Base-by-base conservation (phyloP, 1,284 basidiomycete genomes). In the Malassezia japonica region DNA sequence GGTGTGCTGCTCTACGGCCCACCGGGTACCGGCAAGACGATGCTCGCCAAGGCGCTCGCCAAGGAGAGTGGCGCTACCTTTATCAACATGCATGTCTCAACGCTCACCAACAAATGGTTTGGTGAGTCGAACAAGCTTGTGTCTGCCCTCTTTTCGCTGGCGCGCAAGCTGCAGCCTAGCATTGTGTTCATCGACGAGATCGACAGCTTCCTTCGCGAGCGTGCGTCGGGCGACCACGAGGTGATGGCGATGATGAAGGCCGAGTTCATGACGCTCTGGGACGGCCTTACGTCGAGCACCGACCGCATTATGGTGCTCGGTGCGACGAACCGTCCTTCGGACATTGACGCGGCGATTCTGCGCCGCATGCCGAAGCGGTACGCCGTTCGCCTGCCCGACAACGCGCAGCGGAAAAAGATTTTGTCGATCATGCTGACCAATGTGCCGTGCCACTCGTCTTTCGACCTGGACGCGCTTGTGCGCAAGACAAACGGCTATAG, bases 251-350 rank as follows among this genome's bases (percentile, higher is more conserved):
- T 96, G 90, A 94, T 98, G 83, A 98, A 99, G 77, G 92, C 92
- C 1, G 92, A 99, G 72, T 98, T 98, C 73, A 95, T 98, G 91
- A 94, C 89, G 83, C 78, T 95, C 31, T 98, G 94, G 94, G 94
- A 99, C 72, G 94, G 94, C 3, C 78, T 98, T n/a, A 81, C 84
- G 1, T 90, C 88, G 0, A 83, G 82, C 3, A 80, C 76, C 13
- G 77, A 79, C 43, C 80, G 89, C 20, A 92, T 99, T 65, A 75
- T 98, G 57, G 87, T 99, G 4, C 81, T 98, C 2, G 92, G 92
- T 25, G 92, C 91, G 0, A 96, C 92, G 6, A 98, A 99, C 74
- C 79, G 94, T 56, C 91, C 91, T 12, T 82, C 82, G 62, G 92
- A 95, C 67, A 98, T 99, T 50, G 94, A 99, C 74, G 78, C 87